Evolutionary conservation across 495 filamentous ascomycete genomes (phyloP).

Genomic region (Lepraria neglecta): DNA sequence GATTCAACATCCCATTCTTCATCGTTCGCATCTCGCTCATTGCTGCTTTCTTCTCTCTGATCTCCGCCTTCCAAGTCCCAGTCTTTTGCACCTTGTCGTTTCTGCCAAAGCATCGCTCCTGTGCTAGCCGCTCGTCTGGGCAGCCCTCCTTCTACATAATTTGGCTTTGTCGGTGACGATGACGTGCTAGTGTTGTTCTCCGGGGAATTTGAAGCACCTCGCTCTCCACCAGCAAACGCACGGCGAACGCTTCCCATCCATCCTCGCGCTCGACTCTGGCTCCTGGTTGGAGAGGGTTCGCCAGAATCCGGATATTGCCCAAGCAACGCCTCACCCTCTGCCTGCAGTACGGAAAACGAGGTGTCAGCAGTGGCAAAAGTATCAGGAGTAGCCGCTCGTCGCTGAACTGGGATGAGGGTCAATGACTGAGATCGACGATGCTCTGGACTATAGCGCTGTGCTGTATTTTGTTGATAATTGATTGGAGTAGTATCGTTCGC

Average conservation of each 20-base stretch:
- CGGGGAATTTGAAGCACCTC: slow-evolving; percentile 34
- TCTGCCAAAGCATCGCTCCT: slow-evolving; percentile 52
- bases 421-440: slow-evolving; percentile 21
- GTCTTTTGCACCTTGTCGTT: slow-evolving; percentile 52
- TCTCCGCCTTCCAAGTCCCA: slow-evolving; percentile 43
- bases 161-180: slow-evolving; percentile 25
- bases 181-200: slow-evolving; percentile 21
- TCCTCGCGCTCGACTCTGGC: slow-evolving; percentile 39
- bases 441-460: slow-evolving; percentile 13
- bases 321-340: slow-evolving; percentile 61
- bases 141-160: slow-evolving; percentile 14
- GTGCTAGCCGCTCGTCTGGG: slow-evolving; percentile 54
- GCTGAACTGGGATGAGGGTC: slow-evolving; percentile 22
- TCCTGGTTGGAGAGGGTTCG: slow-evolving; percentile 33
- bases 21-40: slow-evolving; percentile 39
- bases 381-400: slow-evolving; percentile 44
- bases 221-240: slow-evolving; percentile 41
- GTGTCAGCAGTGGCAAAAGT: slow-evolving; percentile 64
- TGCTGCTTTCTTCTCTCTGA: slow-evolving; percentile 18
- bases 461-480: slow-evolving; percentile 25
- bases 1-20: slow-evolving; percentile 89
- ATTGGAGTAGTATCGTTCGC: slow-evolving; percentile 21
- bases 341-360: slow-evolving; percentile 54
- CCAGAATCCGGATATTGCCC: slow-evolving; percentile 32
- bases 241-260: slow-evolving; percentile 54